Evolutionary conservation across 2,329 filamentous ascomycete species (phyloP).

Genomic region (Blastomyces parvus): DNA sequence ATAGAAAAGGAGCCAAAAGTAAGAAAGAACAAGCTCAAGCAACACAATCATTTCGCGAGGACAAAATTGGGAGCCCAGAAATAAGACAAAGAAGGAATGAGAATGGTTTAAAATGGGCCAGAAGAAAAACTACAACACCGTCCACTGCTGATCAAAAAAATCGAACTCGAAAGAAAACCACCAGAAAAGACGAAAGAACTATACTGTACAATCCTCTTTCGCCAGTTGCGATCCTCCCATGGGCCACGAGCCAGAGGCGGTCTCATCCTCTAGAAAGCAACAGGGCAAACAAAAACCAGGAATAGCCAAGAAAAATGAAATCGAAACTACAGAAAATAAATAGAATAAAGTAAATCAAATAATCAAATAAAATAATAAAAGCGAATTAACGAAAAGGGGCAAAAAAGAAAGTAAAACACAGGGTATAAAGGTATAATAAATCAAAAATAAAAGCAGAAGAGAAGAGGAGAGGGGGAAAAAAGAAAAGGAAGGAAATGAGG

Average conservation of each 20-base stretch:
- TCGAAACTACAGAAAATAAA: background rate
- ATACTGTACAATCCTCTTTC: background rate
- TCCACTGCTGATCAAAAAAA: background rate
- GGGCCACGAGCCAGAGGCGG: no score
- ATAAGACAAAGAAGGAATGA: background rate
- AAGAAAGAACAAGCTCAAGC: no score
- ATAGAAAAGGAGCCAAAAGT: background rate
- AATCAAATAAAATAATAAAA: background rate
- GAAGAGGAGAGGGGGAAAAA: background rate
- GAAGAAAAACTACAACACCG: background rate
- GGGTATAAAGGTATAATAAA: background rate
- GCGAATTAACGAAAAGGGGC: background rate
- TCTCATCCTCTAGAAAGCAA: no score
- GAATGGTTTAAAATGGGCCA: background rate
- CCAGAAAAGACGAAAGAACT: constrained; percentile 12
- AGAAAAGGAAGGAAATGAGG: no score
- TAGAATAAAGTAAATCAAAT: background rate
- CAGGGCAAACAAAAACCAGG: no score
- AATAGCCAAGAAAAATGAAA: no score
- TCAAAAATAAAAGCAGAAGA: background rate
- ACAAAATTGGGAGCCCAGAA: no score
- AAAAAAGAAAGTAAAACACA: background rate
- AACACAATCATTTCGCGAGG: no score
- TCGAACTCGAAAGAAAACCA: constrained; percentile 10
- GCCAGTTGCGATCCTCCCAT: no score